These are phyloP conservation scores for Neurospora crassa DNA, from an alignment of 2,329 filamentous ascomycete species.

Conservation along the genomic window DNA sequence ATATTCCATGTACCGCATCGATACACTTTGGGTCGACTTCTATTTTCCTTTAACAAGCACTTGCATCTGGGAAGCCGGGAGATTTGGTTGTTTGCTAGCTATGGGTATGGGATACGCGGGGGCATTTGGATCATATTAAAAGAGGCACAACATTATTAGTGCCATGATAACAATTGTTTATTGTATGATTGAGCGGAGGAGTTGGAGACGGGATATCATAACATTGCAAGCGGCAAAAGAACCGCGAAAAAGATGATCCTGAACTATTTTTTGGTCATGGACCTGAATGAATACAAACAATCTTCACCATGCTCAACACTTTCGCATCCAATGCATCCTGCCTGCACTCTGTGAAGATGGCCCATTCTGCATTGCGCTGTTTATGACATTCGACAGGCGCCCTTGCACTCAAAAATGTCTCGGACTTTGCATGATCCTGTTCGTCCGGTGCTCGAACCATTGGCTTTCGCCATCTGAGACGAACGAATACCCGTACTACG, in stretches of 20 bases:
- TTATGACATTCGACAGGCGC: not conserved
- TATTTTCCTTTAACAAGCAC: slow-evolving; percentile 1
- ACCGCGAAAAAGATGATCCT: not conserved
- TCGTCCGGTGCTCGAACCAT: not conserved
- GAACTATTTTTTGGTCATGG: not conserved
- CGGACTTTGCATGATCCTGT: not conserved
- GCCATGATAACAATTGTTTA: not conserved
- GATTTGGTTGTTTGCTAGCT: not conserved
- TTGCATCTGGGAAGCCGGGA: not conserved
- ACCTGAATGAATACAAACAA: not conserved
- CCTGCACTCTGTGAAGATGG: not conserved
- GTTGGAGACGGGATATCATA: not conserved
- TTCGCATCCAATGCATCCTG: not conserved
- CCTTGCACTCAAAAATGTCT: not conserved
- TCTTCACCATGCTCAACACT: not conserved
- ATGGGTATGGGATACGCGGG: not conserved
- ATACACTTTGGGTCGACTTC: slow-evolving; percentile 7
- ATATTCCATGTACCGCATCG: slow-evolving; percentile 9
- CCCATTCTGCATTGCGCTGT: not conserved
- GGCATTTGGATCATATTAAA: not conserved
- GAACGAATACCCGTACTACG: too few species aligned
- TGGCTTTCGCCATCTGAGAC: not conserved
- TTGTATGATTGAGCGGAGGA: not conserved
- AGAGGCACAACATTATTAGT: not conserved
- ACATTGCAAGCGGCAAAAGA: not conserved